These are phyloP conservation scores for Cystobasidium slooffiae DNA, from an alignment of 1,284 basidiomycete genomes.

Conservation along the genomic window DNA sequence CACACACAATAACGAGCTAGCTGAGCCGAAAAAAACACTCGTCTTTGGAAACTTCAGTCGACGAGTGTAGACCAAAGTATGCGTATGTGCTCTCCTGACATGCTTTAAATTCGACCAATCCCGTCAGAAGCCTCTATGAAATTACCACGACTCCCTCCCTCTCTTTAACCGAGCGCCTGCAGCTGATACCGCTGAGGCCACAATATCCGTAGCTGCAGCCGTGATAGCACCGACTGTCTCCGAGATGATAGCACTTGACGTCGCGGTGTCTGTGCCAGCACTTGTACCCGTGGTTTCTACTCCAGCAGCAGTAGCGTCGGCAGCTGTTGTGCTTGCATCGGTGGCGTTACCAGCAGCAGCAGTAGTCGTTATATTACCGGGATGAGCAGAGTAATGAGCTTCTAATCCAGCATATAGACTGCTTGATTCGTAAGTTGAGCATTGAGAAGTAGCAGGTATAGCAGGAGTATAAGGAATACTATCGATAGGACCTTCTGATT, in stretches of 20 bases:
- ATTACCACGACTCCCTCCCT: no score
- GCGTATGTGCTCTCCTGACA: no score
- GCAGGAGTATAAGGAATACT: constrained; percentile 67
- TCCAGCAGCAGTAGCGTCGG: not conserved
- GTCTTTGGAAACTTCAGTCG: no score
- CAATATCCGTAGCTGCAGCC: not conserved
- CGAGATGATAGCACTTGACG: no score
- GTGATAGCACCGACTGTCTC: no score
- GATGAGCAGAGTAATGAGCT: not conserved
- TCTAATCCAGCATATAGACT: constrained; percentile 18
- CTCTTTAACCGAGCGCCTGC: not conserved
- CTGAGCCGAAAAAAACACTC: no score
- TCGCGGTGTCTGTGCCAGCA: not conserved
- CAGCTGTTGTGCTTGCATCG: not conserved
- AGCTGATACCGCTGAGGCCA: not conserved
- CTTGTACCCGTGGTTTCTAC: constrained; percentile 11
- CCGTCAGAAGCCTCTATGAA: no score
- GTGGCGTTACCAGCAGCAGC: constrained; percentile 1
- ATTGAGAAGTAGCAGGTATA: constrained; percentile 68
- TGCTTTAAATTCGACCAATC: no score
- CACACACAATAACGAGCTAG: no score
- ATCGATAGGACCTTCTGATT: constrained; percentile 64
- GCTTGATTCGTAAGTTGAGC: constrained; percentile 53
- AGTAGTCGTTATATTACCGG: constrained; percentile 17
- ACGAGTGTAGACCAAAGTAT: no score